phyloP scores from a whole-genome alignment of 768 basidiomycete genomes.

The Boletellus ananas region DNA sequence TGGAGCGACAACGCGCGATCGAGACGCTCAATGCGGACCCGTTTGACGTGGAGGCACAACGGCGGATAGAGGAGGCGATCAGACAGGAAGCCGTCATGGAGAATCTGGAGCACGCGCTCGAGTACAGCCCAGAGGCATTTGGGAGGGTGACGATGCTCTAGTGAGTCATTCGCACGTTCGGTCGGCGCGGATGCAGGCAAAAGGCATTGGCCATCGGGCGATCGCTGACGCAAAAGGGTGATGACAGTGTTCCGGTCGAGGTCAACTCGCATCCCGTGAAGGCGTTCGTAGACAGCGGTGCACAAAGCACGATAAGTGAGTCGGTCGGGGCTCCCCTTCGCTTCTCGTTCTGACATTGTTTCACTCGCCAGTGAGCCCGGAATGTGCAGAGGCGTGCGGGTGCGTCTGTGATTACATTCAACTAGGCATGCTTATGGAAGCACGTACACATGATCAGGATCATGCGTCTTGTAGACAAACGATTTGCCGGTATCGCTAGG shows the following conservation, averaged over 20 bases:
- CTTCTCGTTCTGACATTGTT: slow-evolving; percentile 1
- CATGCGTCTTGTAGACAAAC: slow-evolving; percentile 88
- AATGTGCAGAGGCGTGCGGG: slow-evolving; percentile 90
- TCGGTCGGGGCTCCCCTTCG: slow-evolving; percentile 2
- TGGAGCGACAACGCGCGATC: slow-evolving; percentile 58
- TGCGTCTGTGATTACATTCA: slow-evolving; percentile 34
- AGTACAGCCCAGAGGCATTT: slow-evolving; percentile 91
- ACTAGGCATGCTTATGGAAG: slow-evolving; percentile 2
- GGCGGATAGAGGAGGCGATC: slow-evolving; percentile 90
- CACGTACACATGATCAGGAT: slow-evolving; percentile 46
- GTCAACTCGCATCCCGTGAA: slow-evolving; percentile 89
- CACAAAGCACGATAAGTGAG: slow-evolving; percentile 94
- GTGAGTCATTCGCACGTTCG: slow-evolving; percentile 44
- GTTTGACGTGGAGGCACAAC: slow-evolving; percentile 88
- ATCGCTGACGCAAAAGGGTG: slow-evolving; percentile 9
- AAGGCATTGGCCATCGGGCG: background rate
- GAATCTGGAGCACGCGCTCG: slow-evolving; percentile 91
- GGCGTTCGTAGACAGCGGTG: slow-evolving; percentile 98
- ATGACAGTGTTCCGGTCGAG: slow-evolving; percentile 75
- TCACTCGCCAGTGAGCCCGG: slow-evolving; percentile 70
- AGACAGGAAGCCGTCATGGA: slow-evolving; percentile 84
- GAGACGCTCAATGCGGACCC: slow-evolving; percentile 79
- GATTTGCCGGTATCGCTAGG: slow-evolving; percentile 84
- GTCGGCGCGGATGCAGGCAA: background rate
- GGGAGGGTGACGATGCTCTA: slow-evolving; percentile 97